Evolutionary conservation across 495 filamentous ascomycete genomes (phyloP).

Genomic region (Oidiodendron maius): DNA sequence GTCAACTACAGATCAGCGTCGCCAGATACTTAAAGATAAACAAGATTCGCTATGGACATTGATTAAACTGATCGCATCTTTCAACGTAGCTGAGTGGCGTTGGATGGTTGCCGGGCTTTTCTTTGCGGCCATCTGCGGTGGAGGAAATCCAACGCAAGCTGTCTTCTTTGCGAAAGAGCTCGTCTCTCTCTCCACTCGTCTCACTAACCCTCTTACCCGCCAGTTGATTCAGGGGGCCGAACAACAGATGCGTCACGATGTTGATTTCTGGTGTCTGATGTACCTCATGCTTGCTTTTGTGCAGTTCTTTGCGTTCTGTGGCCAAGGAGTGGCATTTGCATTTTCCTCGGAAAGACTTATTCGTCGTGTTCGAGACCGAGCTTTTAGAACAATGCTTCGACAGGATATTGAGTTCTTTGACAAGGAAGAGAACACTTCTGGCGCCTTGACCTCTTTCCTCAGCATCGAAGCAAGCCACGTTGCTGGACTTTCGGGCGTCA

Average conservation of each 20-base stretch:
- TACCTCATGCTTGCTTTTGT: constrained; percentile 50
- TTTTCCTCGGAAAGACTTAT: constrained; percentile 48
- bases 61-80: constrained; percentile 60
- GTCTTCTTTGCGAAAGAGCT: constrained; percentile 76
- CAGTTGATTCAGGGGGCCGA: constrained; percentile 21
- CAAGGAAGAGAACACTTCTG: constrained; percentile 38
- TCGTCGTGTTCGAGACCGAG: constrained; percentile 40
- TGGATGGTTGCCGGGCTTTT: constrained; percentile 12
- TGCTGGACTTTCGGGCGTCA: constrained; percentile 35
- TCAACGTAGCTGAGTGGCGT: constrained; percentile 10
- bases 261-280: constrained; percentile 46
- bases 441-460: constrained; percentile 41
- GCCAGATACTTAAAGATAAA: constrained; percentile 32
- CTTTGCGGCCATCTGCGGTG: constrained; percentile 70
- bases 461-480: constrained; percentile 44
- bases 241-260: constrained; percentile 14
- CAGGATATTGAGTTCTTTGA: constrained; percentile 51
- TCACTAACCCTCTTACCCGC: constrained; percentile 24
- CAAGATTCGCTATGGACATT: constrained; percentile 73
- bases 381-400: constrained; percentile 43
- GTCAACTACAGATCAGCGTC: constrained; percentile 53
- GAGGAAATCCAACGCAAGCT: constrained; percentile 79
- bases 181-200: constrained; percentile 18
- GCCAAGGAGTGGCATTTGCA: constrained; percentile 42
- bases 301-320: constrained; percentile 45